phyloP scores from a whole-genome alignment of 768 basidiomycete species.

The Russula sp. region DNA sequence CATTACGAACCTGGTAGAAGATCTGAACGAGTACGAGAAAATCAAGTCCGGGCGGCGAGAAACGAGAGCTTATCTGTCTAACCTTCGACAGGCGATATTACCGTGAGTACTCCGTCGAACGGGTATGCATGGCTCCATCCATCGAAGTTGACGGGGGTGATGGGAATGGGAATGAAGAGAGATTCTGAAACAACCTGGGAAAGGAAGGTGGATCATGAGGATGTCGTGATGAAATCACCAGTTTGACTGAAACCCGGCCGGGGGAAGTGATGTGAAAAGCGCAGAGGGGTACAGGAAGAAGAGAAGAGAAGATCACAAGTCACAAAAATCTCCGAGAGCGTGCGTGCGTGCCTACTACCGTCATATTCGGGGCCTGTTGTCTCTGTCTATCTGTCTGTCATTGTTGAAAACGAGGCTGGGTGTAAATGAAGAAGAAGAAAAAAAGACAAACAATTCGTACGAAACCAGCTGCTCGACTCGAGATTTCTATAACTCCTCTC shows the following conservation, averaged over 20 bases:
- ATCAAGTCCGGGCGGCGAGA: slow-evolving; percentile 8
- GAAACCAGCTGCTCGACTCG: no score
- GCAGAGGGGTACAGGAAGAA: not conserved
- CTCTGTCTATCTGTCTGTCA: not conserved
- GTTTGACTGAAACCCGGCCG: slow-evolving; percentile 8
- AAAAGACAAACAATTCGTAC: not conserved
- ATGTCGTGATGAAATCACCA: slow-evolving; percentile 16
- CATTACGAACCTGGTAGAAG: not conserved
- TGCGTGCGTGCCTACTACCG: not conserved
- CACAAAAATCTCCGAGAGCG: slow-evolving; percentile 16
- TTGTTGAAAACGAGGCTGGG: not conserved
- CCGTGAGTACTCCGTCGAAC: slow-evolving; percentile 21
- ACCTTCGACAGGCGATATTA: slow-evolving; percentile 22
- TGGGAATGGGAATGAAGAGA: not conserved
- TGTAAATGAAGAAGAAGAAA: slow-evolving; percentile 3
- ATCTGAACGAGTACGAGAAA: not conserved
- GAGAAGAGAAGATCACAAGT: not conserved
- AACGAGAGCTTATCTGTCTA: slow-evolving; percentile 8
- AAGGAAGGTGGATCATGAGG: slow-evolving; percentile 19
- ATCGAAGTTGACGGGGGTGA: slow-evolving; percentile 16
- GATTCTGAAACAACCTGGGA: slow-evolving; percentile 24
- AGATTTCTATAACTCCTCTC: no score
- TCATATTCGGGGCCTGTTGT: not conserved
- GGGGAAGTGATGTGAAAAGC: slow-evolving; percentile 16
- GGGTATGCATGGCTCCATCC: not conserved